Percentiles rank a stretch among this genome's conserved stretches.
Evolutionary conservation across 306 rosid species (phyloP).

Genomic region (Crotalaria pallida): DNA sequence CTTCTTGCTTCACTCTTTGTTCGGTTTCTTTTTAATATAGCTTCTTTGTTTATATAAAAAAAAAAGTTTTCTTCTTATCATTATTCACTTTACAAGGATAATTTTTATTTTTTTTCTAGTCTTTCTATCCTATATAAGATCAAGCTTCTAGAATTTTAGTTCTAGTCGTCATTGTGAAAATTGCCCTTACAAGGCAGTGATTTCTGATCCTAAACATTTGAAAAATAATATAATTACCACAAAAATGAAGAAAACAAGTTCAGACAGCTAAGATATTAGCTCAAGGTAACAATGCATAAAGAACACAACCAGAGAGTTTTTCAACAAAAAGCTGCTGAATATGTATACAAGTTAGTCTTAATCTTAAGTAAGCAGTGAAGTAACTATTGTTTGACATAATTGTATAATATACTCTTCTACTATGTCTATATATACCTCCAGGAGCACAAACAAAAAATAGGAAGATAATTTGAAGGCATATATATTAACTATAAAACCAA

Average conservation of each 20-base stretch:
- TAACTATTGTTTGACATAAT: background rate
- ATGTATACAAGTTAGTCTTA: background rate
- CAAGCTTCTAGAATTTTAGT: too few species aligned
- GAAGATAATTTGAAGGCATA: too few species aligned
- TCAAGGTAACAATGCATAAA: background rate
- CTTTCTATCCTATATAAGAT: too few species aligned
- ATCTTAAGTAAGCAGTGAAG: background rate
- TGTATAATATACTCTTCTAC: background rate
- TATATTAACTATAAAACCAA: too few species aligned
- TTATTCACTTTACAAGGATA: too few species aligned
- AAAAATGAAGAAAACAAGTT: background rate
- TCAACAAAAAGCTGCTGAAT: background rate
- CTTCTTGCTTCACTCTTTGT: too few species aligned
- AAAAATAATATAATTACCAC: background rate
- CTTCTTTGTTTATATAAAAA: too few species aligned
- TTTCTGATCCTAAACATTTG: slow-evolving; percentile 31
- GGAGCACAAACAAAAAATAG: background rate
- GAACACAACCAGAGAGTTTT: background rate
- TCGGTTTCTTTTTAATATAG: too few species aligned
- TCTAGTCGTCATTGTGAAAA: too few species aligned
- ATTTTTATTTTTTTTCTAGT: too few species aligned
- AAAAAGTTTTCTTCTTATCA: too few species aligned
- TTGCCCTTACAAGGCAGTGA: background rate
- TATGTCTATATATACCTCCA: background rate
- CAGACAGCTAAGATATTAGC: background rate